Conservation (phyloP, 2,329 filamentous ascomycete genomes). For the Arthrinium phaeospermum region DNA sequence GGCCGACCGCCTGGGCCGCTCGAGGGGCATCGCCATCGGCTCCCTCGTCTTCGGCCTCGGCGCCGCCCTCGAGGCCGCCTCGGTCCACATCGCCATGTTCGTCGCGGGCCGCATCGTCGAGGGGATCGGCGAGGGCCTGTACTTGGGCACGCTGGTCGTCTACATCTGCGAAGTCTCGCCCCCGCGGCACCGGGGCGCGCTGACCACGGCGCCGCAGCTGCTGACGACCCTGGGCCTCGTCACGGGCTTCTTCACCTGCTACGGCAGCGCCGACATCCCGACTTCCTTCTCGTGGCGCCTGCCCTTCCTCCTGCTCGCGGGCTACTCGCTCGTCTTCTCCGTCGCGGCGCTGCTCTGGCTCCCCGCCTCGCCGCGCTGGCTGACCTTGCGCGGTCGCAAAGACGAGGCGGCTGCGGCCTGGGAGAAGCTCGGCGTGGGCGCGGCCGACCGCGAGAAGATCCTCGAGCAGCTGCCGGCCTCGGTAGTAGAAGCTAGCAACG, state of each 20-base stretch:
- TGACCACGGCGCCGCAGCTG: conserved; percentile 23
- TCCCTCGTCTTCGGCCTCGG: conserved; percentile 23
- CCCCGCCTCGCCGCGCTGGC: conserved; percentile 25
- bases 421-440: conserved; percentile 20
- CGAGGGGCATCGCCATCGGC: conserved; percentile 22
- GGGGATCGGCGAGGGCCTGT: conserved; percentile 26
- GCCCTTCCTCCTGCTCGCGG: conserved; percentile 24
- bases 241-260: conserved; percentile 26
- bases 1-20: conserved; percentile 25
- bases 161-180: conserved; percentile 27
- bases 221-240: conserved; percentile 23
- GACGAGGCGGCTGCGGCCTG: conserved; percentile 21
- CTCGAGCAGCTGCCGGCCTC: conserved; percentile 10
- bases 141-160: conserved; percentile 22
- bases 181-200: conserved; percentile 18
- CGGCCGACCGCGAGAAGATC: conserved; percentile 25
- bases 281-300: conserved; percentile 24
- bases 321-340: conserved; percentile 17
- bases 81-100: conserved; percentile 26
- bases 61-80: conserved; percentile 23
- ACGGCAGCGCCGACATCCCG: conserved; percentile 22
- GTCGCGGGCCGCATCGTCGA: conserved; percentile 24
- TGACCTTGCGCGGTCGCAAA: conserved; percentile 11
- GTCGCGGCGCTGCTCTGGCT: conserved; percentile 16
- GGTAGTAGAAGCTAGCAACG: not conserved